Percentiles rank a stretch among this genome's conserved stretches.
Conservation (phyloP, 192 early-diverging fungal genomes). For the Coemansia sp. region DNA sequence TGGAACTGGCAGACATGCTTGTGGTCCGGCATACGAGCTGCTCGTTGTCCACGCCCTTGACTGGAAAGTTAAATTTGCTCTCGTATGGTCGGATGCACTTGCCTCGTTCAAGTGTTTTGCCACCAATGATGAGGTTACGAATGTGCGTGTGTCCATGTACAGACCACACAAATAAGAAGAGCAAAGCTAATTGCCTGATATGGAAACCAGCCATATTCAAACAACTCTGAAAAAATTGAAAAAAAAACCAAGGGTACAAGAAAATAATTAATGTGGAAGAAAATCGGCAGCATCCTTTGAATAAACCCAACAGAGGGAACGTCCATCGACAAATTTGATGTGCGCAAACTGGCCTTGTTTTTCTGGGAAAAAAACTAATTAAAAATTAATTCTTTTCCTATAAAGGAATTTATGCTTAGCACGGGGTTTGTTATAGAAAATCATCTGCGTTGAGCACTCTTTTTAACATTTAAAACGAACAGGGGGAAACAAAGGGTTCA, state of each 20-base stretch:
- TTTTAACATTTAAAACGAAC: no score
- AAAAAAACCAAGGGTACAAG: slow-evolving; percentile 4
- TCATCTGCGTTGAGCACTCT: no score
- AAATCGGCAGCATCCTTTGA: no score
- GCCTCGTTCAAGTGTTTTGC: slow-evolving; percentile 13
- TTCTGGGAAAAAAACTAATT: background rate
- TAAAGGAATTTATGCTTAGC: no score
- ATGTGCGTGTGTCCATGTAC: slow-evolving; percentile 26
- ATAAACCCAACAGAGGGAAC: no score
- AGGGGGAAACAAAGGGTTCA: no score
- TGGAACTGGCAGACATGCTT: slow-evolving; percentile 2
- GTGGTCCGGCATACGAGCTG: slow-evolving; percentile 27
- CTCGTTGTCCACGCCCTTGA: slow-evolving; percentile 14
- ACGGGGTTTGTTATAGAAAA: no score
- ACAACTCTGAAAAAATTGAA: background rate
- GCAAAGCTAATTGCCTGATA: background rate
- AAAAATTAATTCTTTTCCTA: no score
- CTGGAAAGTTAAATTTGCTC: slow-evolving; percentile 22
- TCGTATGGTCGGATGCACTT: slow-evolving; percentile 29
- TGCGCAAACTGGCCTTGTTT: no score
- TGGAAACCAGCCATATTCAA: slow-evolving; percentile 5
- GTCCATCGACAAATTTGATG: no score
- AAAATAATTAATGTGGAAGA: no score
- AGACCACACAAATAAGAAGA: background rate
- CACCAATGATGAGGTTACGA: slow-evolving; percentile 15